Base-by-base conservation (phyloP, 2,329 filamentous ascomycete genomes). In the Trichophyton schoenleinii region DNA sequence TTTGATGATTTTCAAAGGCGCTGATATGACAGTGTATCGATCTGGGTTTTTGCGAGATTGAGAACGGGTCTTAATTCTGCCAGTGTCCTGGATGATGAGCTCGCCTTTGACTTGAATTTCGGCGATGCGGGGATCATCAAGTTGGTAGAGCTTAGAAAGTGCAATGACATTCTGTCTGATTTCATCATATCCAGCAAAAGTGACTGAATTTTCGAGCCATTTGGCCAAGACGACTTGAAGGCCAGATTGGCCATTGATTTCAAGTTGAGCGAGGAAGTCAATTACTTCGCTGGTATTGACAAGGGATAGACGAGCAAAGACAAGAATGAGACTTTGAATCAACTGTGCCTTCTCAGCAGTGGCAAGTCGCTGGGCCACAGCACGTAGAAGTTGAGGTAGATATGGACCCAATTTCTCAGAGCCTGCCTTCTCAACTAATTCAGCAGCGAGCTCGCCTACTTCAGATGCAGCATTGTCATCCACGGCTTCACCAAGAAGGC, bases 181-280 rank as follows among this genome's bases (percentile, higher is more conserved):
- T 73, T 96, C 92, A 68, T 97, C 91, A 68, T 96, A 99, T 11
- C 94, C 94, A n/a, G 91, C 91, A 75, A 99, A 99, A 73, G 88
- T 95, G 73, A 95, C 83, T 3, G 91, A 96, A 74, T 97, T 96
- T 77, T 97, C 94, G 0, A 99, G 80, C 94, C 94, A 99, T 75
- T 97, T 96, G 74, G 86, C 82, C 66, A 97, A 78, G 2, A 99
- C 94, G 25, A 96, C 86, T 65, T 91, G 84, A 6, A 99, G 78
- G n/a, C 91, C 94, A 69, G 82, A 95, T 63, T 73, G 68, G 8
- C 86, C 86, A 57, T 84, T 83, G 66, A 97, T 88, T 67, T 90
- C 83, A 64, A 96, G 87, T 69, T 90, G 86, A 63, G 87, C 87
- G 36, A 99, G 80, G 77, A 99, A 99, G 61, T 94, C 87, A 13